Evolutionary conservation across 257 asterid genomes (phyloP), one percentile per base, ranked within the genome.

Genomic region (Handroanthus guayacan): DNA sequence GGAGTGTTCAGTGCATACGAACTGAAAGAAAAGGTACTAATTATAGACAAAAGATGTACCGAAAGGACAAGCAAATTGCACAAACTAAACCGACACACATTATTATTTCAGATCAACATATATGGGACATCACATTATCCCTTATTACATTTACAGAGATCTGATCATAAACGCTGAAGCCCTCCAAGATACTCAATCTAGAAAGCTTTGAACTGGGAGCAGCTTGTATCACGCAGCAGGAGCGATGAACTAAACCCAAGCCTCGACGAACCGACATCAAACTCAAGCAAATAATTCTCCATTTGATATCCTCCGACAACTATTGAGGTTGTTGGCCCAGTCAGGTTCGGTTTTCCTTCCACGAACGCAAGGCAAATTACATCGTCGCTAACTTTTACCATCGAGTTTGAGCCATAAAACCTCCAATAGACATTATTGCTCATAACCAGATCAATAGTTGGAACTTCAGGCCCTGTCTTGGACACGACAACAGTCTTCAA

Each of bases 261-360:
- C 81, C 14, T 79, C 3, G 79, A 67, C 0, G 84, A 75, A 18
- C n/a, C 77, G 70, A 83, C 76, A 47, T 87, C 88, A n/a, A 87
- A 87, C 78, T 83, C 86, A 9, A 87, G 76, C 84, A 87, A 50
- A 72, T 85, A 25, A 73, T 87, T 77, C 86, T 87, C 88, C 83
- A 87, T 64, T n/a, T 87, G 91, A 74, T 87, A 63, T 6, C 91
- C 91, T 54, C 89, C 91, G 45, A 87, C 74, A 1, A 64, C 86
- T 10, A 87, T 74, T 7, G 91, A 67, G 3, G 86, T 81, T 5
- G 80, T 57, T 1, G 89, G 81, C 3, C 84, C 87, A 1, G 71
- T 3, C 17, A 79, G 14, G 60, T 77, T 75, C 0, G 72, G 55
- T 4, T 2, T 6, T 17, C 81, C 86, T 50, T 87, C 89, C 51